Base-by-base conservation (phyloP, 768 basidiomycete genomes). In the Suillus hirtellus region DNA sequence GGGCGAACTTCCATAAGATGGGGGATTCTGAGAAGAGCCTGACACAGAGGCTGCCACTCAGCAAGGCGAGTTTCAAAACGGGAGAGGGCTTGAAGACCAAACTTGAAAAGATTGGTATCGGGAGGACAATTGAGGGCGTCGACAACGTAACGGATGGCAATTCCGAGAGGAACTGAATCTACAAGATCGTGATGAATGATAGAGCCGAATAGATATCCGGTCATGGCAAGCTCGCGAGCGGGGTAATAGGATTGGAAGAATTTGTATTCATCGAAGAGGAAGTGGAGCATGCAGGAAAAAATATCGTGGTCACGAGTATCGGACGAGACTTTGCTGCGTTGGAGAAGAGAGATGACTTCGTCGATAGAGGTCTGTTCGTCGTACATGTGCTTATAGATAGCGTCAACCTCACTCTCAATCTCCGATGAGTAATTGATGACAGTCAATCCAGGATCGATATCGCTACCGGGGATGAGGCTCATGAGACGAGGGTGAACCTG, bases 221-320 rank as follows among this genome's bases (percentile, higher is more conserved):
- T 99, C 88, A 99, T 95, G 60, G 89, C 88, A 53, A 99, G 84
- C 78, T 99, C 95, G 67, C 95, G 91, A 44, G 92, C 83, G 31
- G 97, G 97, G 71, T 95, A 95, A 77, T 90, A 97, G 46, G 92
- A 90, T 73, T 96, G 94, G 86, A 99, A 97, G 82, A 98, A 99
- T 72, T 95, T 96, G 87, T 97, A 97, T 79, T 99, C 97, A 86
- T 99, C 97, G 78, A 99, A 98, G 50, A 99, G 86, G 82, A 97
- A 96, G 80, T 98, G 96, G 59, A 99, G 89, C 89, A 97, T 97
- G 86, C 95, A 98, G n/a, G 95, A 97, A 73, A 98, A 98, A 65
- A 97, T 87, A 77, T 99, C 95, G 73, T 96, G 94, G 69, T 98
- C 95, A 62, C 89, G 87, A 52, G 89, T 78, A 68, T 90, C 92